Conservation (phyloP, 2,329 filamentous ascomycete species). For the Colletotrichum phormii region DNA sequence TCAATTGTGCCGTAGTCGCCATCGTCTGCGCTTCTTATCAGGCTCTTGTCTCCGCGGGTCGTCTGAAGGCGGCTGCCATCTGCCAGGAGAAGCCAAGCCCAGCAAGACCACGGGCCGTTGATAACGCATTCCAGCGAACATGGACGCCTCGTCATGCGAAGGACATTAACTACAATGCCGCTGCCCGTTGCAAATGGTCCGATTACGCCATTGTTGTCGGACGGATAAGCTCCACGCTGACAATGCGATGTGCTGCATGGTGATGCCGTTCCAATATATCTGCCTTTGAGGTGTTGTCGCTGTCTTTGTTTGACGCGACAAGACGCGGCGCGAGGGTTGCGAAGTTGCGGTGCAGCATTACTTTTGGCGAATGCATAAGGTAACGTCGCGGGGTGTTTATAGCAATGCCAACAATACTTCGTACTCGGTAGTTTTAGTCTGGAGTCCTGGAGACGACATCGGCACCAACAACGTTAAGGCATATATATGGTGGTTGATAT, state of each 20-base stretch:
- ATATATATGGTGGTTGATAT: background rate
- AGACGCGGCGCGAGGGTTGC: background rate
- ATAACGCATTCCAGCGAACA: slow-evolving; percentile 25
- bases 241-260: slow-evolving; percentile 23
- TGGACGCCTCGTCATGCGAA: slow-evolving; percentile 26
- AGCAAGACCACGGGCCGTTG: slow-evolving; percentile 28
- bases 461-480: background rate
- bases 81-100: slow-evolving; percentile 16
- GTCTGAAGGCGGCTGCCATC: slow-evolving; percentile 6
- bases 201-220: slow-evolving; percentile 18
- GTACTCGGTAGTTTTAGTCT: background rate
- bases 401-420: background rate
- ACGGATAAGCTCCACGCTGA: slow-evolving; percentile 17
- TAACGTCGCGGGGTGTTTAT: background rate
- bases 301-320: background rate
- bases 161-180: slow-evolving; percentile 32
- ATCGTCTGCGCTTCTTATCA: background rate
- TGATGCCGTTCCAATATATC: slow-evolving; percentile 24
- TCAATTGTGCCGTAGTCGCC: background rate
- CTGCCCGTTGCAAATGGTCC: slow-evolving; percentile 25
- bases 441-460: background rate
- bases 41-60: slow-evolving; percentile 21
- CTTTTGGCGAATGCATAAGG: slow-evolving; percentile 1
- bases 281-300: background rate
- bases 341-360: slow-evolving; percentile 16